phyloP scores from a whole-genome alignment of 2,329 filamentous ascomycete genomes.

The Cyanodermella asteris region DNA sequence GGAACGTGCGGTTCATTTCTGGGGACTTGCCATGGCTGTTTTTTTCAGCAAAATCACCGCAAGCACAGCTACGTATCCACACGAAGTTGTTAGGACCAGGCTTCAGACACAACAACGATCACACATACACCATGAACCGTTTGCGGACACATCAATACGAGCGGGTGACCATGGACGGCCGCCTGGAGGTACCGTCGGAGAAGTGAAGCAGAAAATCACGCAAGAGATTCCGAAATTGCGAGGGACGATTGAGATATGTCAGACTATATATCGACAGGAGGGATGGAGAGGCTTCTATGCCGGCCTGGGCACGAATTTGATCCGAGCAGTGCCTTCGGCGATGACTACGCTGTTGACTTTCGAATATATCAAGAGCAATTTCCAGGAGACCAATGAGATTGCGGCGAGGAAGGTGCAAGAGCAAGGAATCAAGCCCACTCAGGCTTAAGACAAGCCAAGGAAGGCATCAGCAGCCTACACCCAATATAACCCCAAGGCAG shows the following conservation, averaged over 20 bases:
- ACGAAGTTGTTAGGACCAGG: conserved; percentile 84
- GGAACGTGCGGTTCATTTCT: conserved; percentile 45
- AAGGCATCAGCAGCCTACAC: too few species aligned
- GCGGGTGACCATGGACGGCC: conserved; percentile 23
- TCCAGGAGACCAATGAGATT: too few species aligned
- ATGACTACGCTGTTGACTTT: conserved; percentile 97
- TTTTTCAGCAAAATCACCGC: conserved; percentile 88
- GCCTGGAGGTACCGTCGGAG: conserved; percentile 26
- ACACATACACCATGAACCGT: conserved; percentile 19
- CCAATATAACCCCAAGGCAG: too few species aligned
- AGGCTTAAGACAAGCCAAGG: too few species aligned
- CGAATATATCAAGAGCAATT: conserved; percentile 45
- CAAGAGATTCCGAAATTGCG: conserved; percentile 41
- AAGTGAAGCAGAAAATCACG: conserved; percentile 30
- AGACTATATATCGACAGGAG: conserved; percentile 71
- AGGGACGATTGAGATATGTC: conserved; percentile 62
- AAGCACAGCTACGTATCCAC: conserved; percentile 86
- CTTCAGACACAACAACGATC: conserved; percentile 80
- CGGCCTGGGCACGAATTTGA: conserved; percentile 92
- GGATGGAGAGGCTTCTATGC: conserved; percentile 95
- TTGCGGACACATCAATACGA: conserved; percentile 15
- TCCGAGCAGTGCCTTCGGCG: conserved; percentile 80
- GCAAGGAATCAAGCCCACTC: too few species aligned
- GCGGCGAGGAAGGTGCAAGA: too few species aligned
- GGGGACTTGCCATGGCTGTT: conserved; percentile 69